These are phyloP conservation scores for Fusarium cicatricum DNA, from an alignment of 2,329 filamentous ascomycete genomes.

Conservation along the genomic window DNA sequence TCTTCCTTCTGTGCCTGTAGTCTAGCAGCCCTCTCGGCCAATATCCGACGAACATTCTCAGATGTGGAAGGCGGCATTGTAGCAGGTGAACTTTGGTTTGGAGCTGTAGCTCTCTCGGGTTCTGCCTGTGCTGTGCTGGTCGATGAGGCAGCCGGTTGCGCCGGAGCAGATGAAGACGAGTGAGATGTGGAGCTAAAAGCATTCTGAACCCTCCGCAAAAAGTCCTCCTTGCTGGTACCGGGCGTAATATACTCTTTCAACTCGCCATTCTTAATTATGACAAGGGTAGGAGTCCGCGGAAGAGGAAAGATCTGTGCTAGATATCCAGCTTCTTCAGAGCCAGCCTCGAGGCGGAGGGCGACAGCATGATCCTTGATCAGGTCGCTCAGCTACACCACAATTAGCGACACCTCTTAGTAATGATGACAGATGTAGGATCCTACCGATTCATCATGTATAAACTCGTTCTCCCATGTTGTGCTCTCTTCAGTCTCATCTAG, in stretches of 20 bases:
- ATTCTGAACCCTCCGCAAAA: conserved; percentile 57
- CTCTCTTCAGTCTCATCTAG: conserved; percentile 68
- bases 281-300: conserved; percentile 77
- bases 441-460: conserved; percentile 65
- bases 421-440: conserved; percentile 14
- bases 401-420: conserved; percentile 16
- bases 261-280: conserved; percentile 82
- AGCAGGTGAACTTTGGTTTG: conserved; percentile 29
- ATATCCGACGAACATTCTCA: conserved; percentile 49
- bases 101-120: conserved; percentile 26
- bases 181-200: conserved; percentile 44
- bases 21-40: conserved; percentile 60
- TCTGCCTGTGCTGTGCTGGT: conserved; percentile 27
- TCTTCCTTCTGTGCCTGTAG: conserved; percentile 54
- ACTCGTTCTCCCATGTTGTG: conserved; percentile 75
- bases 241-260: conserved; percentile 78
- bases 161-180: conserved; percentile 15
- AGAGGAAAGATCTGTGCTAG: conserved; percentile 84
- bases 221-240: conserved; percentile 71
- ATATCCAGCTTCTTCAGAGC: conserved; percentile 82
- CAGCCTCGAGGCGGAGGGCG: conserved; percentile 73
- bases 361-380: conserved; percentile 71
- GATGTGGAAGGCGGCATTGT: conserved; percentile 40
- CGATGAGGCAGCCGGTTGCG: conserved; percentile 27
- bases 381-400: conserved; percentile 57